Evolutionary conservation across 2,329 filamentous ascomycete species (phyloP).

Genomic region (Dactylellina parvicollis): DNA sequence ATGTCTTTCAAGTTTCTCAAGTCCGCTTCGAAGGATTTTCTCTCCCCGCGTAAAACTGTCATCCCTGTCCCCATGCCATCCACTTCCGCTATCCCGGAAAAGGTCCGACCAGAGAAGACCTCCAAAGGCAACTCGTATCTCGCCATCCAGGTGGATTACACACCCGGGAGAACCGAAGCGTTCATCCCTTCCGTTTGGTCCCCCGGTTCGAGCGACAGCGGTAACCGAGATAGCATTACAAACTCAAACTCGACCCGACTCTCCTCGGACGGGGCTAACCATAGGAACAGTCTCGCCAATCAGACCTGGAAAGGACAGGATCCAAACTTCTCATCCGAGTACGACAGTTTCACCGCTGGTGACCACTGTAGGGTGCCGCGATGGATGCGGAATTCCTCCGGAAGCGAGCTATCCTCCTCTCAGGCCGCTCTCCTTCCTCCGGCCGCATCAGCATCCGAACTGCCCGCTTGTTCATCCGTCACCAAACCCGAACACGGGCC

Average conservation of each 20-base stretch:
- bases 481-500: slow-evolving; percentile 12
- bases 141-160: slow-evolving; percentile 58
- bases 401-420: slow-evolving; percentile 39
- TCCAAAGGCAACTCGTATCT: slow-evolving; percentile 57
- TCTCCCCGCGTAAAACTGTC: slow-evolving; percentile 32
- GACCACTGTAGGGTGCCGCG: slow-evolving; percentile 14
- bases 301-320: slow-evolving; percentile 46
- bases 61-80: slow-evolving; percentile 33
- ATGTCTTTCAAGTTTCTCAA: slow-evolving; percentile 55
- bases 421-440: slow-evolving; percentile 14
- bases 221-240: slow-evolving; percentile 14
- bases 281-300: slow-evolving; percentile 25
- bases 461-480: background rate
- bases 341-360: slow-evolving; percentile 4
- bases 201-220: slow-evolving; percentile 36
- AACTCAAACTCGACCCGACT: slow-evolving; percentile 40
- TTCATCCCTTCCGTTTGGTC: slow-evolving; percentile 35
- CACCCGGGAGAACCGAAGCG: slow-evolving; percentile 33
- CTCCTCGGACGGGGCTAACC: slow-evolving; percentile 28
- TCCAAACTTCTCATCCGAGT: slow-evolving; percentile 15
- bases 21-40: slow-evolving; percentile 54
- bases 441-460: slow-evolving; percentile 3
- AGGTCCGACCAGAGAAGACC: slow-evolving; percentile 41
- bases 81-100: slow-evolving; percentile 36
- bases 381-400: slow-evolving; percentile 49